Conservation (phyloP, 768 basidiomycete genomes). For the button mushroom (Agaricus bisporus) region DNA sequence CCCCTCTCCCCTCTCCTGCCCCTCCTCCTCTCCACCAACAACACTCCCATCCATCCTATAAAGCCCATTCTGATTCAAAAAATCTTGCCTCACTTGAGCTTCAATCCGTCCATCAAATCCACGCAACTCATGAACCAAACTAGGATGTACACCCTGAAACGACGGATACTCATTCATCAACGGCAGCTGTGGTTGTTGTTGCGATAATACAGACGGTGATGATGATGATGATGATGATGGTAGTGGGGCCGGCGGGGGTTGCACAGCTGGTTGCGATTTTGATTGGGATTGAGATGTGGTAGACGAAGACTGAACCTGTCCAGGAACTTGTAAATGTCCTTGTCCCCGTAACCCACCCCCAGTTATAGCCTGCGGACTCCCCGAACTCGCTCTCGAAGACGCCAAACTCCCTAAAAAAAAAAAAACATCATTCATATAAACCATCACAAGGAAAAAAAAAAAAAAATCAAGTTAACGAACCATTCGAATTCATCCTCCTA, state of each 20-base stretch:
- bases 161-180: slow-evolving; percentile 27
- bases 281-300: neutral
- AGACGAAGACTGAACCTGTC: neutral
- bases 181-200: slow-evolving; percentile 12
- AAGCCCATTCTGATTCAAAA: slow-evolving; percentile 23
- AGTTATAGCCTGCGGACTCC: neutral
- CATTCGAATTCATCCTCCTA: neutral
- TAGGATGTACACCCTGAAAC: slow-evolving; percentile 49
- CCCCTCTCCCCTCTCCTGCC: slow-evolving; percentile 13
- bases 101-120: slow-evolving; percentile 51
- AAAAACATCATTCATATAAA: too few species aligned
- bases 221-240: neutral
- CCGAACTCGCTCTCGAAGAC: slow-evolving; percentile 2
- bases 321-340: neutral
- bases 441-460: too few species aligned
- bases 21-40: slow-evolving; percentile 23
- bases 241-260: neutral
- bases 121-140: slow-evolving; percentile 47
- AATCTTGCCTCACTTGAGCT: slow-evolving; percentile 43
- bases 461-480: neutral
- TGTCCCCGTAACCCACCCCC: neutral
- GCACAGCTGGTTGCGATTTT: neutral
- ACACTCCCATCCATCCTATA: slow-evolving; percentile 14
- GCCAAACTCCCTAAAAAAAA: neutral
- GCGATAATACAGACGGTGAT: slow-evolving; percentile 10